Evolutionary conservation across 2,329 filamentous ascomycete species (phyloP), one percentile per base, ranked within the genome.

Genomic region (Pseudopyrenochaeta lycopersici): DNA sequence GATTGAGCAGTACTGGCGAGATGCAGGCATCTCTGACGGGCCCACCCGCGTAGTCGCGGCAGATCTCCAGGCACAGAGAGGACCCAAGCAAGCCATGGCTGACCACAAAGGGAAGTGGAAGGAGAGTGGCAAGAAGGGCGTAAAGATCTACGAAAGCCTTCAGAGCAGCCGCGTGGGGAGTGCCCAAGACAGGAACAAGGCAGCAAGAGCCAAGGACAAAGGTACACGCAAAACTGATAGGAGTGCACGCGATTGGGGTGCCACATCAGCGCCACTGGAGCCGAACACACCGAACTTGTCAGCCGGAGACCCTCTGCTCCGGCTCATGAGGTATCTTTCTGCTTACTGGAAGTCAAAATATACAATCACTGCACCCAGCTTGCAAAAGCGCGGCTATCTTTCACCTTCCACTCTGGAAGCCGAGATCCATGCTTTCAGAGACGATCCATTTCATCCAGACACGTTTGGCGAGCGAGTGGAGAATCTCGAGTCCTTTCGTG

Each of bases 361-460:
- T 74, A 84, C 81, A 1, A 82, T 95, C 38, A 91, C 87, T 0
- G 84, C 88, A 0, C 92, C 93, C 0, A 91, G 91, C 0, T 70
- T 98, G 18, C 85, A 93, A n/a, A 99, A 98, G 77, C 84, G 86
- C 70, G 95, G 95, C 0, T 98, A 98, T 71, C 90, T 94, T 79
- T 83, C 90, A 0, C 83, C 92, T n/a, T 82, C 89, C 63, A 83
- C 86, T 20, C 78, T 97, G 2, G 88, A 92, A 63, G 84, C 88
- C n/a, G 82, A 95, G 54, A 86, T 89, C 6, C 87, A 88, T 29
- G 88, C 85, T 0, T 92, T 89, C 72, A 83, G 85, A 29, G 83
- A 87, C 11, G 84, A 88, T 43, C 79, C 81, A 0, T 79, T 86
- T 51, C 84, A 95, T 61, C 75, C 82, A 0, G 81, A 85, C 40